Percentiles rank a stretch among this genome's conserved stretches.
Evolutionary conservation across 1,284 basidiomycete species (phyloP).

Genomic region (Cutaneotrichosporon arboriforme): DNA sequence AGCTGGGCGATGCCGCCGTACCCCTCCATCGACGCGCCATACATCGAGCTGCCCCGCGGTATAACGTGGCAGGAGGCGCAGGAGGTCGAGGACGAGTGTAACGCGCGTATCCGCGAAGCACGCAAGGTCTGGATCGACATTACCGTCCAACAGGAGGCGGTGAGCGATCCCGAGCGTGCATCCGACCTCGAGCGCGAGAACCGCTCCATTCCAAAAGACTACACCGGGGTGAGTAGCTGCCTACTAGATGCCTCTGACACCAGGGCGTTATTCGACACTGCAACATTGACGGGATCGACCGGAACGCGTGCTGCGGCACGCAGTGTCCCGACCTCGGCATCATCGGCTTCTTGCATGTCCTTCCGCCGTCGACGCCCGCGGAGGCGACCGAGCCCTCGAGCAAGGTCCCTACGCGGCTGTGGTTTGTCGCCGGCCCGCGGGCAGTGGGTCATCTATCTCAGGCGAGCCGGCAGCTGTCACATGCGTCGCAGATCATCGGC

Average conservation of each 20-base stretch:
- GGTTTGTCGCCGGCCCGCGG: slow-evolving; percentile 73
- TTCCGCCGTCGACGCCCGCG: slow-evolving; percentile 51
- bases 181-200: slow-evolving; percentile 57
- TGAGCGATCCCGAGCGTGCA: slow-evolving; percentile 1
- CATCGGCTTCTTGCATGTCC: slow-evolving; percentile 41
- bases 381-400: slow-evolving; percentile 34
- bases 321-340: slow-evolving; percentile 52
- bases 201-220: slow-evolving; percentile 57
- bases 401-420: slow-evolving; percentile 63
- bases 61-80: slow-evolving; percentile 62
- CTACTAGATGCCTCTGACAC: neutral
- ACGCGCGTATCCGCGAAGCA: slow-evolving; percentile 52
- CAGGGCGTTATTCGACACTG: slow-evolving; percentile 70
- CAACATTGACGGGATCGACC: slow-evolving; percentile 71
- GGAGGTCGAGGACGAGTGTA: slow-evolving; percentile 61
- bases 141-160: slow-evolving; percentile 23
- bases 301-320: slow-evolving; percentile 79
- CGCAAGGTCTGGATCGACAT: slow-evolving; percentile 39
- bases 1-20: slow-evolving; percentile 58
- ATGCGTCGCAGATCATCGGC: slow-evolving; percentile 57
- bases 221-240: slow-evolving; percentile 36
- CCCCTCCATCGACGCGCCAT: slow-evolving; percentile 62
- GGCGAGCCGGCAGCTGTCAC: slow-evolving; percentile 56
- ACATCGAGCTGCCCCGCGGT: slow-evolving; percentile 69
- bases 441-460: slow-evolving; percentile 59